Evolutionary conservation across 768 basidiomycete species (phyloP), one percentile per base, ranked within the genome.

Genomic region (Lentinula aciculospora): DNA sequence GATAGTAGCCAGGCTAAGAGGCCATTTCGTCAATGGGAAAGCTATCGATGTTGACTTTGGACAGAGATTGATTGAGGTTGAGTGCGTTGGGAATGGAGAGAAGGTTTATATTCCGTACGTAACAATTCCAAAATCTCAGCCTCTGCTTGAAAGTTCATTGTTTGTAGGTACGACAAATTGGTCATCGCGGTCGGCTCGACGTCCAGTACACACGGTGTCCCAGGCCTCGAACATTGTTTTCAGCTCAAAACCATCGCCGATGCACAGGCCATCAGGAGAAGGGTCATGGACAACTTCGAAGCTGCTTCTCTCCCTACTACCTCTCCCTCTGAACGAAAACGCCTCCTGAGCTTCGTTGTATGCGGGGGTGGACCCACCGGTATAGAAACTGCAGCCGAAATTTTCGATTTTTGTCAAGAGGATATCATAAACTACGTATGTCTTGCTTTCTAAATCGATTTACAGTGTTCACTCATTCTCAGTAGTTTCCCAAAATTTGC

Each of bases 321-420:
- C 2, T 79, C 85, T 1, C 83, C 86, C 0, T 92, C 91, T 66
- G 94, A 98, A 60, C 85, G 95, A 46, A 88, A 85, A 69, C 84
- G 86, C 32, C 73, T 98, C 1, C 78, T 98, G 6, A 94, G 89
- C 64, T 98, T 98, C 64, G 93, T 97, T 47, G 81, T 97, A 9
- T 97, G 93, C 61, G 97, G 95, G 53, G 97, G 96, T 42, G 97
- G 95, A 6, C 95, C 93, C 1, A 96, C 93, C 3, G 95, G 94
- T 57, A 91, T 98, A 6, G 95, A 98, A 72, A 90, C 94, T 23
- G 94, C 94, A 45, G 93, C 93, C 7, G 97, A 99, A 77, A 91
- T 99, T 42, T 92, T 88, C 58, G 97, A 99, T 67, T 84, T 99
- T 67, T 96, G 96, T 71, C 92, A 94, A 68, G 96, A 99, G 69